Base-by-base conservation (phyloP, 2,329 filamentous ascomycete species). In the Ophiostoma sp. region DNA sequence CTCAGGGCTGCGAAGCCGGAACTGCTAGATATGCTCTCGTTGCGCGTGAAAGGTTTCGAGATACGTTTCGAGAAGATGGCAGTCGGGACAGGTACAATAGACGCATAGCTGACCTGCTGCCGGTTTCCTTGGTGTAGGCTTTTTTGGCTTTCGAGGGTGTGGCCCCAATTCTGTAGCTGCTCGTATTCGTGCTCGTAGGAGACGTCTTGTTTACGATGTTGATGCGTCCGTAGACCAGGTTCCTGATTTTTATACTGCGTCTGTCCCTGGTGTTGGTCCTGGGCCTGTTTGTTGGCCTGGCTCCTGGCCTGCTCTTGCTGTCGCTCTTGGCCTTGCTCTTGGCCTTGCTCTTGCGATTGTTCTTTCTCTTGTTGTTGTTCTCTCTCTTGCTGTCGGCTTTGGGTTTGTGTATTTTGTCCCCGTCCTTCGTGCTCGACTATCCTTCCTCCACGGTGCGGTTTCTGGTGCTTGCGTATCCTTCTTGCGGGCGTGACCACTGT, bases 1-100 rank as follows among this genome's bases (percentile, higher is more conserved):
- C 83, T 84, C 71, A 81, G 79, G n/a, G 83, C 81, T 8, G 83
- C 81, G 75, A 80, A 80, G 72, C 82, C 83, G 74, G 85, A 85
- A 70, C 82, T 81, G 75, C 85, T 85, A 70, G 85, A 86, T 73
- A 85, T 77, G 78, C 83, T 85, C 71, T 86, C 84, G 79, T 82
- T 80, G 77, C 84, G 83, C 75, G 81, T 57, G 22, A 74, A 74
- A 63, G 76, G 36, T 70, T 75, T 61, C 59, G 73, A 55, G 75
- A 73, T 70, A 75, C 71, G n/a, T 50, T 72, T 52, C 3, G 72
- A 12, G 28, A 57, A 33, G 28, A 42, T 25, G 31, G 55, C 31
- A 25, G 61, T 66, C 3, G 59, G 52, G 12, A 39, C 31, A 50
- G 69, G 63, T 12, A 63, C 42, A 22, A 63, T 25, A 8, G 66